These are phyloP conservation scores for Spizellomyces sp. DNA, from an alignment of 192 early-diverging fungal species.

Conservation along the genomic window DNA sequence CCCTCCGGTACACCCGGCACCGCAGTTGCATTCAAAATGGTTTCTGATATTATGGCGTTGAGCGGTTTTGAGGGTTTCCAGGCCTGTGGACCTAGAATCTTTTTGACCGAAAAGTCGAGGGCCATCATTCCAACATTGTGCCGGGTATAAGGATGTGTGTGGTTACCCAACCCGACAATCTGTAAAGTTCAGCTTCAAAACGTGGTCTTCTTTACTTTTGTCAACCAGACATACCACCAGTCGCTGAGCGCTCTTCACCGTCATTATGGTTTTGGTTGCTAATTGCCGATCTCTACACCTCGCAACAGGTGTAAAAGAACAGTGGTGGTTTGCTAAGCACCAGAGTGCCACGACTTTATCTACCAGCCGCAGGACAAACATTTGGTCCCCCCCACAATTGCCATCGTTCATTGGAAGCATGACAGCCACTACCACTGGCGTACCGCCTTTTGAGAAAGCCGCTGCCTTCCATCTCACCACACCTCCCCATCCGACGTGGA, in stretches of 20 bases:
- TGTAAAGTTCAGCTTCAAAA: conserved; percentile 14
- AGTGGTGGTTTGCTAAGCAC: too few species aligned
- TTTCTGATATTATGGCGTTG: conserved; percentile 1
- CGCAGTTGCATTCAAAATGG: not conserved
- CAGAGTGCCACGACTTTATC: too few species aligned
- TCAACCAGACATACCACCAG: too few species aligned
- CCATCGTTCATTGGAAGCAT: not conserved
- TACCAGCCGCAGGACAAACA: too few species aligned
- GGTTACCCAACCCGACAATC: conserved; percentile 75
- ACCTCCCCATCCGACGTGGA: conserved; percentile 35
- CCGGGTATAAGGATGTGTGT: conserved; percentile 61
- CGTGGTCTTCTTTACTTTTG: not conserved
- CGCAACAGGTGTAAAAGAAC: too few species aligned
- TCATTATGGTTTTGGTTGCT: too few species aligned
- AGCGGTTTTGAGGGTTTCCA: not conserved
- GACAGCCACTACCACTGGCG: conserved; percentile 1
- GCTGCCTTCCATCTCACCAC: conserved; percentile 28
- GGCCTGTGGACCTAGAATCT: not conserved
- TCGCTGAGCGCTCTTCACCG: too few species aligned
- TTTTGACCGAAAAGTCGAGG: conserved; percentile 55
- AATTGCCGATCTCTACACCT: too few species aligned
- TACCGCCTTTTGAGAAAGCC: conserved; percentile 18
- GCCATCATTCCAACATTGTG: conserved; percentile 78
- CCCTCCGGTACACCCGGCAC: not conserved
- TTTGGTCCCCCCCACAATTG: too few species aligned